Evolutionary conservation across 768 basidiomycete genomes (phyloP).

Genomic region (Flagelloscypha sp.): DNA sequence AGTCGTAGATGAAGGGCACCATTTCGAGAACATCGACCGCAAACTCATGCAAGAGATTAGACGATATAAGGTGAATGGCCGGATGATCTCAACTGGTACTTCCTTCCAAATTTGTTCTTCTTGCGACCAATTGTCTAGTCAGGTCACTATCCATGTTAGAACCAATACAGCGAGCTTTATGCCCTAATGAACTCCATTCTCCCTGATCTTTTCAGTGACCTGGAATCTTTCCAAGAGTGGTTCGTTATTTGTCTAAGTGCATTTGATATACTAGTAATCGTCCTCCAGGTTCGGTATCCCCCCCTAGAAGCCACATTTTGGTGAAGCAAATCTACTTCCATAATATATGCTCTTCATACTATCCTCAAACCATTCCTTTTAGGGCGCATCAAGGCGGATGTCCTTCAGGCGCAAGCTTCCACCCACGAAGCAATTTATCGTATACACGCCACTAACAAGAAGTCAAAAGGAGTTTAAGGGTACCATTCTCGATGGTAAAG

Average conservation of each 20-base stretch:
- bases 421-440: constrained; percentile 88
- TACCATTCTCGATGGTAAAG: constrained; percentile 59
- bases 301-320: constrained; percentile 48
- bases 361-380: constrained; percentile 95
- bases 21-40: constrained; percentile 91
- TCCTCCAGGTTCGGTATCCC: constrained; percentile 62
- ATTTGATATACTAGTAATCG: constrained; percentile 12
- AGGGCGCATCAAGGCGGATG: constrained; percentile 85
- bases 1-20: constrained; percentile 93
- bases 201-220: constrained; percentile 86
- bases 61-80: constrained; percentile 71
- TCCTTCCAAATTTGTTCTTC: constrained; percentile 71
- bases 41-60: constrained; percentile 88
- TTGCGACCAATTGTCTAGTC: not conserved
- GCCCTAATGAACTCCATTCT: constrained; percentile 92
- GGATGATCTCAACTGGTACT: constrained; percentile 94
- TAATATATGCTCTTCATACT: constrained; percentile 75
- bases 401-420: constrained; percentile 69
- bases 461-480: constrained; percentile 84
- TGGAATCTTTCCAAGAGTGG: constrained; percentile 89
- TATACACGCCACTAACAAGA: constrained; percentile 82
- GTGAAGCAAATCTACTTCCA: constrained; percentile 47
- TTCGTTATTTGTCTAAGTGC: constrained; percentile 19
- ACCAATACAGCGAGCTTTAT: constrained; percentile 93
- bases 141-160: constrained; percentile 43